phyloP scores from a whole-genome alignment of 2,329 filamentous ascomycete genomes.

The Colletotrichum theobromicola region DNA sequence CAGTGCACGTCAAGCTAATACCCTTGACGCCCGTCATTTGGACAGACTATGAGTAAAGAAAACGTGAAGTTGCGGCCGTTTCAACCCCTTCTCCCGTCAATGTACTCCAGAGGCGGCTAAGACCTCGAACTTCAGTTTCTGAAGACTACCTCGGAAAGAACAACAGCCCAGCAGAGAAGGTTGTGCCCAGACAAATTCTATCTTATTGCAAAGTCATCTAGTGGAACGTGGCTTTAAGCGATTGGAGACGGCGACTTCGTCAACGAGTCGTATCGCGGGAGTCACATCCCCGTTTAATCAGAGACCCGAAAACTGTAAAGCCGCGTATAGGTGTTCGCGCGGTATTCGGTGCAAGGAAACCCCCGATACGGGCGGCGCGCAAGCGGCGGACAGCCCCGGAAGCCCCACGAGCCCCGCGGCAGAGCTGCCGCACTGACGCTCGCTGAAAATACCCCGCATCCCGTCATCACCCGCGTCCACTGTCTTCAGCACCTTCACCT shows the following conservation, averaged over 20 bases:
- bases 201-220: background rate
- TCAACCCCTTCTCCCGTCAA: too few relatives aligned
- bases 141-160: background rate
- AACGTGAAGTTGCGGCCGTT: too few relatives aligned
- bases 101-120: too few relatives aligned
- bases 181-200: background rate
- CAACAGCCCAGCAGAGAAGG: background rate
- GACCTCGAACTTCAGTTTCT: background rate
- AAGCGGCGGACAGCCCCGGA: background rate
- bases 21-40: too few relatives aligned
- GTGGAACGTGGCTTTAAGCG: background rate
- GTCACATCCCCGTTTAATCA: background rate
- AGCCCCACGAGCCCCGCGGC: slow-evolving; percentile 15
- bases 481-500: background rate
- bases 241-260: background rate
- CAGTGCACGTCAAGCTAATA: too few relatives aligned
- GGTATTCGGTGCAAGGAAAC: slow-evolving; percentile 29
- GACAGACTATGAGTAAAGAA: too few relatives aligned
- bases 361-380: background rate
- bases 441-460: background rate
- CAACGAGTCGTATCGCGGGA: background rate
- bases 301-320: background rate
- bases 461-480: background rate
- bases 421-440: background rate
- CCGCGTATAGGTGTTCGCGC: fast-evolving